Evolutionary conservation across 73 alveolate species (phyloP).

Genomic region (Paramecium primaurelia): DNA sequence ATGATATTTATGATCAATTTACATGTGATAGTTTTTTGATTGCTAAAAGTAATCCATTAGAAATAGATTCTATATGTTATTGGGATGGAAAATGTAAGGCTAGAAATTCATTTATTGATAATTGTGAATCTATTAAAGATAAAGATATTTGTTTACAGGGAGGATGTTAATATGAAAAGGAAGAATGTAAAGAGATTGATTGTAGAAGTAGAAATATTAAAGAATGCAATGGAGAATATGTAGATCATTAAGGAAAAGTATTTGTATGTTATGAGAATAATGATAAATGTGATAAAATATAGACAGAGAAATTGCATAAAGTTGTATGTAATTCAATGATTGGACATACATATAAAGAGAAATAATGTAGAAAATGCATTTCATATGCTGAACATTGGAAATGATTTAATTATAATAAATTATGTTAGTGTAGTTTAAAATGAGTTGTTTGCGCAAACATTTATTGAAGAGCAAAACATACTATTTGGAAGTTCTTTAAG

Average conservation of each 20-base stretch:
- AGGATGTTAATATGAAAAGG: neutral
- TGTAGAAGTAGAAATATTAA: neutral
- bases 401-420: neutral
- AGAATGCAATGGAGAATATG: conserved; percentile 31
- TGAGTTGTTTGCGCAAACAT: conserved; percentile 23
- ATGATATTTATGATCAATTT: neutral
- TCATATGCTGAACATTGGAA: neutral
- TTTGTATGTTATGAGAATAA: neutral
- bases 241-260: neutral
- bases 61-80: neutral
- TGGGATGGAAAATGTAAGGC: neutral
- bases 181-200: neutral
- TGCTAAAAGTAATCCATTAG: neutral
- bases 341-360: neutral
- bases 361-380: neutral
- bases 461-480: conserved; percentile 6
- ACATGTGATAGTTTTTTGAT: neutral
- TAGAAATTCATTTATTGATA: neutral
- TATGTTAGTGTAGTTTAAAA: neutral
- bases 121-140: neutral
- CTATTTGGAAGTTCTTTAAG: neutral
- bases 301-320: neutral
- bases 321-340: neutral
- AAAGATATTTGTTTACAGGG: neutral
- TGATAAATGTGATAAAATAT: neutral